Evolutionary conservation across 257 asterid species (phyloP).

Genomic region (Ophiorrhiza pumila): DNA sequence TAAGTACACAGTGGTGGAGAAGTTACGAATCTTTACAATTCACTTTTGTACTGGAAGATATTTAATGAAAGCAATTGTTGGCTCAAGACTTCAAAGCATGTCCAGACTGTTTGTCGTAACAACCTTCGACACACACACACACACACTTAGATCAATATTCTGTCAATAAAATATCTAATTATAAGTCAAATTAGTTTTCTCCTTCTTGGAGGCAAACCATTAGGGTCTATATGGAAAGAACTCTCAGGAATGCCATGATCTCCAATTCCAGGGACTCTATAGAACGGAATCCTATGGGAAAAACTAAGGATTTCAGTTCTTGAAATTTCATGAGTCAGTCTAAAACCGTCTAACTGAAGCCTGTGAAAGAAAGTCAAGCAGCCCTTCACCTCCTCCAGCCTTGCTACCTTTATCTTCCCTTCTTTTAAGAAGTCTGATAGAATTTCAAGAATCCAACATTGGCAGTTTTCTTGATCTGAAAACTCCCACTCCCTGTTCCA

Average conservation of each 20-base stretch:
- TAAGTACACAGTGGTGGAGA: too few species aligned
- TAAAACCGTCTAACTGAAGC: slow-evolving; percentile 13
- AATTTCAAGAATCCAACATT: slow-evolving; percentile 17
- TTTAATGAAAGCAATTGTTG: too few species aligned
- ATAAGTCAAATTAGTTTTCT: neutral
- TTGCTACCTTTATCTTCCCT: slow-evolving; percentile 14
- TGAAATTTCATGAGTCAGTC: slow-evolving; percentile 17
- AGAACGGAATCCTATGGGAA: slow-evolving; percentile 20
- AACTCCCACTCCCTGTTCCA: slow-evolving; percentile 18
- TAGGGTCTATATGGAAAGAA: slow-evolving; percentile 29
- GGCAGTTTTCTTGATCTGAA: slow-evolving; percentile 10
- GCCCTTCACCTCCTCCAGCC: slow-evolving; percentile 20
- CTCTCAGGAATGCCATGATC: slow-evolving; percentile 17
- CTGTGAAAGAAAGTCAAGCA: slow-evolving; percentile 20
- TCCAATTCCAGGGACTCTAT: slow-evolving; percentile 20
- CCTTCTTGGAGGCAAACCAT: slow-evolving; percentile 21
- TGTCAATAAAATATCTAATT: neutral
- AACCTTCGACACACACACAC: too few species aligned
- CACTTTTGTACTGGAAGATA: too few species aligned
- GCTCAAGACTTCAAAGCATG: too few species aligned
- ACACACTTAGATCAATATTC: neutral
- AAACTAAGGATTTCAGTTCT: slow-evolving; percentile 21
- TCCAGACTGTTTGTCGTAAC: too few species aligned
- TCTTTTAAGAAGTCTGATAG: slow-evolving; percentile 18
- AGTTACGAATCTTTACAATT: too few species aligned